Evolutionary conservation across 371 early-diverging fungal species (phyloP).

Genomic region (Mortierella sp.): DNA sequence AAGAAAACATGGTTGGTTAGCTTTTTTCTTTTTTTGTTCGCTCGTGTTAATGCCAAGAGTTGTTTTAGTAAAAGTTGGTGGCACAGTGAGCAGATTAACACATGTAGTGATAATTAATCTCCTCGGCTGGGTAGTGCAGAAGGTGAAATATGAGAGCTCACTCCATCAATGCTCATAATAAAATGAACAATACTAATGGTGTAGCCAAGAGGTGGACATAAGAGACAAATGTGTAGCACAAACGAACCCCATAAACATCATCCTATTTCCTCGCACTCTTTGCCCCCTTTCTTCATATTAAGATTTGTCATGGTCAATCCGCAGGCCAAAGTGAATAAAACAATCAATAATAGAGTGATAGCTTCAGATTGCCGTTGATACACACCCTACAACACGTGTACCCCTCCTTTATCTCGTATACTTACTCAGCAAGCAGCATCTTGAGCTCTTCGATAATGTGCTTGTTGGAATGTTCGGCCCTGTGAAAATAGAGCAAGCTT

Average conservation of each 20-base stretch:
- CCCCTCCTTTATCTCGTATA: not conserved
- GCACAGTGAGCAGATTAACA: not conserved
- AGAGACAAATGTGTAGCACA: constrained; percentile 16
- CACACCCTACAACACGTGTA: not conserved
- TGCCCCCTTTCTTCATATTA: constrained; percentile 8
- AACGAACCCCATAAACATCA: not conserved
- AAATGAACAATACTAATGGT: not conserved
- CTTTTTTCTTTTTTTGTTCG: not conserved
- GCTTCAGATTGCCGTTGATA: not conserved
- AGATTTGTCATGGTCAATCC: constrained; percentile 48
- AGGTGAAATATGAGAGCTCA: constrained; percentile 1
- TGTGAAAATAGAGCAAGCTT: constrained; percentile 5
- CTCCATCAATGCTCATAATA: not conserved
- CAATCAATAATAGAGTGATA: not conserved
- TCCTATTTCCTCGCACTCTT: not conserved
- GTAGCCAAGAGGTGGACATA: not conserved
- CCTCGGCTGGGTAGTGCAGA: not conserved
- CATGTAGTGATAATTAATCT: not conserved
- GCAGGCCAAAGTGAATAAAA: constrained; percentile 11
- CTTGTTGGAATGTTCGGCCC: constrained; percentile 46
- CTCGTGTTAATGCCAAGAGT: constrained; percentile 16
- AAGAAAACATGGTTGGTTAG: not conserved
- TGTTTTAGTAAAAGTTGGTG: not conserved
- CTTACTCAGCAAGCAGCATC: constrained; percentile 51
- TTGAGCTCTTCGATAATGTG: constrained; percentile 50